Base-by-base conservation (phyloP, 495 filamentous ascomycete species). In the Penicillium parvum region DNA sequence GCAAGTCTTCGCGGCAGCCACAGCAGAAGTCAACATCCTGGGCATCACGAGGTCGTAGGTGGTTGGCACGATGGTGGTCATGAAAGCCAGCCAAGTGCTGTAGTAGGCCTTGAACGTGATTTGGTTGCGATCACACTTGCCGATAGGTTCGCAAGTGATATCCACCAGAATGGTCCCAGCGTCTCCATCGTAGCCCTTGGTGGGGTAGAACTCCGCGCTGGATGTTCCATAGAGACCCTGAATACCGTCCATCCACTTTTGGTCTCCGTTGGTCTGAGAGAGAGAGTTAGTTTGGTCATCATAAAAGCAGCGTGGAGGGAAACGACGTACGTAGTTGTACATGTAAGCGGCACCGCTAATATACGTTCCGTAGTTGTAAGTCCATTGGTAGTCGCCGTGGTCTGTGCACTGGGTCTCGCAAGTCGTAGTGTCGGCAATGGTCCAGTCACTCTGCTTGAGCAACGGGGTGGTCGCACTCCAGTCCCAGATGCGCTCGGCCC, bases 21-120 rank as follows among this genome's bases (percentile, higher is more conserved):
- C 21, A 8, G 81, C 82, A 2, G 74, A 78, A 9, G 65, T 64
- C 38, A 63, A 51, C 8, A 91, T 58, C 37, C 77, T 71, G 1
- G 79, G 74, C 53, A 74, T 62, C 33, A 90, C 77, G 7, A 58
- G 47, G 22, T 75, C 66, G 32, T 57, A 61, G 7, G 78, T 83
- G 43, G 71, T 78, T 3, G 86, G 84, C 4, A 81, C 85, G 46
- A 90, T 71, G 43, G 81, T 79, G 7, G 79, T 69, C 25, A 78
- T 74, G 25, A 75, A 75, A 2, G 81, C 78, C 57, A 91, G 68
- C 84, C 82, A 88, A 6, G 79, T 79, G 26, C 80, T 64, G 12
- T 88, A 67, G 52, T 86, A 84, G 7, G 83, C 84, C 63, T 90
- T 91, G 73, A 88, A 90, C 30, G 73, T 77, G 39, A 72, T 72